phyloP scores from a whole-genome alignment of 805 yeast species.

The Blastobotrys muscicola region DNA sequence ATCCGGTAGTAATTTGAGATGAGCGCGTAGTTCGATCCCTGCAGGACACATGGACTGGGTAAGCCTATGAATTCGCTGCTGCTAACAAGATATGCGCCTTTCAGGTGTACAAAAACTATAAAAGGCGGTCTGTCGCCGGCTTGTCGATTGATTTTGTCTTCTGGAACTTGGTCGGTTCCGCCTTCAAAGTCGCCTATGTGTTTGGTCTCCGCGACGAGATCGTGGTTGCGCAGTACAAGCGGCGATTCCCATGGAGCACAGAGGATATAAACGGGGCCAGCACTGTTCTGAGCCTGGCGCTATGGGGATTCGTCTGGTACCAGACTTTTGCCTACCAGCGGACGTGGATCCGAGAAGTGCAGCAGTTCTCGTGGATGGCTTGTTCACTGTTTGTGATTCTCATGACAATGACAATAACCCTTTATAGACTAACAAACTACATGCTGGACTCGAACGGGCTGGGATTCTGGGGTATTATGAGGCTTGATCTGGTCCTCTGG shows the following conservation, averaged over 20 bases:
- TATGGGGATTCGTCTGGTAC: no score
- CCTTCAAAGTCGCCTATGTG: background rate
- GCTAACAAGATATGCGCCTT: no score
- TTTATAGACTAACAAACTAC: background rate
- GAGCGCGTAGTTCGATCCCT: no score
- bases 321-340: background rate
- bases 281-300: no score
- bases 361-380: constrained; percentile 3
- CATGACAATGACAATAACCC: background rate
- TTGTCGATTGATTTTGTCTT: background rate
- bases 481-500: constrained; percentile 11
- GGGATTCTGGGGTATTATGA: constrained; percentile 10
- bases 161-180: background rate
- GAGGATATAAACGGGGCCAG: no score
- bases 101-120: no score
- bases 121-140: background rate
- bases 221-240: no score
- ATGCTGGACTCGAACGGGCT: constrained; percentile 4
- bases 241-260: no score
- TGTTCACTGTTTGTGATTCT: background rate
- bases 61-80: no score
- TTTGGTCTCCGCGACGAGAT: no score
- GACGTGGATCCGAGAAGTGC: constrained; percentile 5
- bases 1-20: background rate
- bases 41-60: no score